These are phyloP conservation scores for Phialophora macrospora DNA, from an alignment of 2,329 filamentous ascomycete genomes.

Conservation along the genomic window DNA sequence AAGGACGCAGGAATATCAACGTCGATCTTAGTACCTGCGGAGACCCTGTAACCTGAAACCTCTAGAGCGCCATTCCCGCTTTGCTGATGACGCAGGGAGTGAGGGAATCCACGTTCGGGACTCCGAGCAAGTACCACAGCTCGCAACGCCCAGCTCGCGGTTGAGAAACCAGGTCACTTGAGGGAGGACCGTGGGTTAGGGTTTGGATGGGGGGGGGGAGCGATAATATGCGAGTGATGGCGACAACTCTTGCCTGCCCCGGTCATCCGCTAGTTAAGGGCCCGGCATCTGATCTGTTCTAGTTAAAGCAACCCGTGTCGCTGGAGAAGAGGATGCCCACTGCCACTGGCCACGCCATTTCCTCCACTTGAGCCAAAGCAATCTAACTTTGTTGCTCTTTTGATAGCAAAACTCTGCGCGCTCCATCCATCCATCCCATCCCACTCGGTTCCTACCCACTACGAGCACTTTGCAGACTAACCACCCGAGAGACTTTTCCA, in stretches of 20 bases:
- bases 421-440: conserved; percentile 26
- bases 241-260: conserved; percentile 11
- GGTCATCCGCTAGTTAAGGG: conserved; percentile 10
- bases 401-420: conserved; percentile 34
- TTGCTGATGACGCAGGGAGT: not conserved
- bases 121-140: not conserved
- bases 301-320: conserved; percentile 1
- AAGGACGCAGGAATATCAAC: conserved; percentile 13
- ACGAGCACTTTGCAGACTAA: conserved; percentile 2
- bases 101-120: not conserved
- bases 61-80: not conserved
- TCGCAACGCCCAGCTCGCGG: not conserved
- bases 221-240: conserved; percentile 16
- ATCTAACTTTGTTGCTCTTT: conserved; percentile 28
- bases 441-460: conserved; percentile 6
- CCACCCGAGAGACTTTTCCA: not conserved
- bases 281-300: conserved; percentile 11
- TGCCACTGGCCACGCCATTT: conserved; percentile 9
- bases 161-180: conserved; percentile 3
- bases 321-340: conserved; percentile 2
- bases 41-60: not conserved
- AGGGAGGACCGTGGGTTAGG: conserved; percentile 6
- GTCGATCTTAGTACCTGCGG: conserved; percentile 8
- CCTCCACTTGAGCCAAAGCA: conserved; percentile 18
- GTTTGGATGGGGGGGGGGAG: not conserved